Conservation (phyloP, 1,139 yeast genomes). For the Blastobotrys buckinghamii region DNA sequence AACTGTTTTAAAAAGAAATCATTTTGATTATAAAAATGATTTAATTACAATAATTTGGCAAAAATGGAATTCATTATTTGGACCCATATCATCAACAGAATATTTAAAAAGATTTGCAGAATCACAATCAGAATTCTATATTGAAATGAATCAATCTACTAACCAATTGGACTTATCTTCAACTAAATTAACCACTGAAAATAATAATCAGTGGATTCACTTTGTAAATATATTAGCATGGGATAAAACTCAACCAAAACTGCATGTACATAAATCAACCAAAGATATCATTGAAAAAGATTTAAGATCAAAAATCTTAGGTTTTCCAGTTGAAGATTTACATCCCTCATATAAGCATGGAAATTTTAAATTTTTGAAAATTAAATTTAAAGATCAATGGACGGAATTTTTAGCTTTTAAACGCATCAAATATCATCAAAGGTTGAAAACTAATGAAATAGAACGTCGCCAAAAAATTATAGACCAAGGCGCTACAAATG, state of each 20-base stretch:
- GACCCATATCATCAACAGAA: not conserved
- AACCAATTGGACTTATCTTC: not conserved
- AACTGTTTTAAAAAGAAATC: constrained; percentile 19
- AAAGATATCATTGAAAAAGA: not conserved
- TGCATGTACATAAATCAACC: not conserved
- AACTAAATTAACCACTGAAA: not conserved
- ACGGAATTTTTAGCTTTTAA: not conserved
- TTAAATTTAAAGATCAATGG: constrained; percentile 4
- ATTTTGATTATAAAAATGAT: constrained; percentile 17
- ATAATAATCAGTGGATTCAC: constrained; percentile 1
- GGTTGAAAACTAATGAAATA: not conserved
- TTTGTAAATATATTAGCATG: constrained; percentile 2
- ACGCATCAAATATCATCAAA: not conserved
- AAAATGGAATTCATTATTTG: constrained; percentile 2
- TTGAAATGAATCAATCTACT: not conserved
- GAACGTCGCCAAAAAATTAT: not conserved
- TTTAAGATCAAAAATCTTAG: constrained; percentile 9
- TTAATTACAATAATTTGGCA: constrained; percentile 17
- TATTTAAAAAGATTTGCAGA: not conserved
- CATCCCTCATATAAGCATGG: constrained; percentile 6
- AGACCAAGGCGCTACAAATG: not conserved
- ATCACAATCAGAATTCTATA: constrained; percentile 2
- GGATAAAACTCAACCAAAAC: constrained; percentile 1
- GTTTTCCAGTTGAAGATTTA: constrained; percentile 5
- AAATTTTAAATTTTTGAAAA: constrained; percentile 2